Conservation (phyloP, 1,284 basidiomycete species). For the Pseudozyma tsukubaensis region DNA sequence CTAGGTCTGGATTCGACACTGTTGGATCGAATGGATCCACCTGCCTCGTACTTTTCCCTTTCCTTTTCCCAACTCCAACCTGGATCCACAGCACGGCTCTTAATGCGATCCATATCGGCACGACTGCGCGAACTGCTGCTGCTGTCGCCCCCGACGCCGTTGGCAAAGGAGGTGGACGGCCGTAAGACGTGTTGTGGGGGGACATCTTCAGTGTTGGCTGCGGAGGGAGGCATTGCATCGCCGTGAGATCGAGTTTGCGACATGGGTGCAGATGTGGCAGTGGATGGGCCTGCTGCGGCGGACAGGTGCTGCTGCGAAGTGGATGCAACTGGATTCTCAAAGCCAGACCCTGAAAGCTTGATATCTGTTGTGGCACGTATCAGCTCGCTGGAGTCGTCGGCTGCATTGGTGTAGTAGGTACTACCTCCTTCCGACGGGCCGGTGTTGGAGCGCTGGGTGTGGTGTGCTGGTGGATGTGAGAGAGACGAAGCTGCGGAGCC, state of each 20-base stretch:
- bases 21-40: conserved; percentile 35
- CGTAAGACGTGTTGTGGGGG: conserved; percentile 16
- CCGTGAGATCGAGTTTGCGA: conserved; percentile 23
- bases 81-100: conserved; percentile 52
- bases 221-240: not conserved
- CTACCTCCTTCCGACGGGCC: conserved; percentile 31
- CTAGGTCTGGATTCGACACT: conserved; percentile 37
- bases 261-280: conserved; percentile 15
- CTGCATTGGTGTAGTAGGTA: conserved; percentile 30
- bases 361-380: conserved; percentile 26
- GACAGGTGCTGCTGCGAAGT: conserved; percentile 18
- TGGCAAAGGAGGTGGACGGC: conserved; percentile 38
- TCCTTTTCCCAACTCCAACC: conserved; percentile 55
- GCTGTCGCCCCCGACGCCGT: conserved; percentile 12
- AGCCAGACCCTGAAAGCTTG: conserved; percentile 3
- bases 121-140: conserved; percentile 25
- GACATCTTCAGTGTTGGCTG: not conserved
- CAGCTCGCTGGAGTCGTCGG: conserved; percentile 16
- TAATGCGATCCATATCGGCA: conserved; percentile 50
- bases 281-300: not conserved
- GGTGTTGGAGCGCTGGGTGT: conserved; percentile 32
- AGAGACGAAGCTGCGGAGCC: conserved; percentile 1
- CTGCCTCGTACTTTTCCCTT: conserved; percentile 37
- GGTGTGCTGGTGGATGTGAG: conserved; percentile 2
- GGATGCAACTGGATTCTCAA: conserved; percentile 3